phyloP scores from a whole-genome alignment of 148 eudicot genomes.

The Silene latifolia region DNA sequence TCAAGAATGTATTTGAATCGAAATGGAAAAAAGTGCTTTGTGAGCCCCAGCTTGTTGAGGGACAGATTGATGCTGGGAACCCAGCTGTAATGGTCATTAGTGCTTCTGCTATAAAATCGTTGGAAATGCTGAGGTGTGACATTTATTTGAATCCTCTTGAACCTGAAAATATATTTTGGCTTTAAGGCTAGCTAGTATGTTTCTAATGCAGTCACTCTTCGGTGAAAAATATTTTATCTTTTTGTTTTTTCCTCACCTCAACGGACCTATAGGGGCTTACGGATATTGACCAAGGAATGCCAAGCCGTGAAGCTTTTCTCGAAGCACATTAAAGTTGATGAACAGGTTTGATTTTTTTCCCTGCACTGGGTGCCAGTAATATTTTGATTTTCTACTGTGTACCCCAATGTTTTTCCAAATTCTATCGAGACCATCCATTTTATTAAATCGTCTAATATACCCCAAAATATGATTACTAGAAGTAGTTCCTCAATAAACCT shows the following conservation, averaged over 20 bases:
- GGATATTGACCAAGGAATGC: conserved; percentile 74
- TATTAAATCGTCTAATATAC: no score
- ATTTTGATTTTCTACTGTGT: neutral
- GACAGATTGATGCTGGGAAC: conserved; percentile 71
- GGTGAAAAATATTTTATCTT: neutral
- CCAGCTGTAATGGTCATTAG: conserved; percentile 77
- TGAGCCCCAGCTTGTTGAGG: conserved; percentile 55
- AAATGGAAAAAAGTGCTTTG: conserved; percentile 72
- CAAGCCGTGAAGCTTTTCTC: conserved; percentile 87
- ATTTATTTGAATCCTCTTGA: conserved; percentile 12
- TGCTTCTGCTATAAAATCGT: conserved; percentile 73
- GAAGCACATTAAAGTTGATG: conserved; percentile 92
- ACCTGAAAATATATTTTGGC: neutral
- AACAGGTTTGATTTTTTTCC: conserved; percentile 55
- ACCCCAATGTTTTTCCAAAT: no score
- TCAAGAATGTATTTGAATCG: conserved; percentile 65
- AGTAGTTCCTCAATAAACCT: no score
- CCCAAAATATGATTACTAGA: no score
- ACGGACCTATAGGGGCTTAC: conserved; percentile 52
- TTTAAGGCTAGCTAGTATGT: neutral
- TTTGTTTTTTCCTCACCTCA: neutral
- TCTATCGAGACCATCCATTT: neutral
- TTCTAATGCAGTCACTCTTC: neutral
- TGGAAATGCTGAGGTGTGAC: conserved; percentile 77
- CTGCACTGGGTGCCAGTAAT: conserved; percentile 9